These are phyloP conservation scores for Lojkania enalia DNA, from an alignment of 2,329 filamentous ascomycete genomes.

Conservation along the genomic window DNA sequence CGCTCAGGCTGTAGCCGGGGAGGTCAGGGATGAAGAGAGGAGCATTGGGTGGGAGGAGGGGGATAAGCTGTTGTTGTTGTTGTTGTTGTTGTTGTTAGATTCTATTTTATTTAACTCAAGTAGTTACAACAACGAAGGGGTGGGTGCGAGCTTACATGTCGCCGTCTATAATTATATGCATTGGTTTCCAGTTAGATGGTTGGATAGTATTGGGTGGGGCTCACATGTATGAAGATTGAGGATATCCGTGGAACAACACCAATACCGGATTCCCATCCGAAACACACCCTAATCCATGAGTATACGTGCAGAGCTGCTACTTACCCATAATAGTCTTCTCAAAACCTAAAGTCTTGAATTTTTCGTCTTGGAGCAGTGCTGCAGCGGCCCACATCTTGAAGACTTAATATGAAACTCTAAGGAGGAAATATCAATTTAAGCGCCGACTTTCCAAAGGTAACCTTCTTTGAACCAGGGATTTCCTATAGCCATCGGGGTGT, in stretches of 20 bases:
- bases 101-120: too few relatives aligned
- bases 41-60: conserved; percentile 27
- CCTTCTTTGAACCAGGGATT: too few relatives aligned
- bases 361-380: conserved; percentile 32
- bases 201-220: neutral
- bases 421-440: too few relatives aligned
- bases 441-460: too few relatives aligned
- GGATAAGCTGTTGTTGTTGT: too few relatives aligned
- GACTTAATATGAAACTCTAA: too few relatives aligned
- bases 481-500: too few relatives aligned
- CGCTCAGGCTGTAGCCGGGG: conserved; percentile 37
- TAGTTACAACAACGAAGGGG: too few relatives aligned
- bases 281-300: conserved; percentile 24
- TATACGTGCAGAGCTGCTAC: conserved; percentile 32
- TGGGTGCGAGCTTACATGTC: conserved; percentile 20
- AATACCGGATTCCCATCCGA: conserved; percentile 34
- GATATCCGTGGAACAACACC: conserved; percentile 40
- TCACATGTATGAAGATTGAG: conserved; percentile 21
- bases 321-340: conserved; percentile 30
- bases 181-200: neutral
- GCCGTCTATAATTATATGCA: conserved; percentile 28
- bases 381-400: too few relatives aligned
- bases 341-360: conserved; percentile 31
- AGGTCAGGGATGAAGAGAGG: conserved; percentile 39
- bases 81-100: neutral